Conservation (phyloP, 1,139 yeast genomes). For the Sugiyamaella neomexicana region DNA sequence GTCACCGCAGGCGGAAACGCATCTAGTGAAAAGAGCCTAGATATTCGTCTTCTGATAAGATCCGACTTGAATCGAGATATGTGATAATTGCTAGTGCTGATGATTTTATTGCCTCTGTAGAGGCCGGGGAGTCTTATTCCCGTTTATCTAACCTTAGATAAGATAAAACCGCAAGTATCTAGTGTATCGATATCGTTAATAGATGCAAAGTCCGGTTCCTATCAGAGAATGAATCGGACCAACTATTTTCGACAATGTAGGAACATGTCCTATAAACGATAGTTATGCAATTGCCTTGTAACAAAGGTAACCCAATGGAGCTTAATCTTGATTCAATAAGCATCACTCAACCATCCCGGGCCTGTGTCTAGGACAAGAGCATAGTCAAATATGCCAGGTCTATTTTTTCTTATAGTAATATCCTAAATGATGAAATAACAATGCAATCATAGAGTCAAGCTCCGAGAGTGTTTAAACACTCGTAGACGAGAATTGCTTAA, state of each 20-base stretch:
- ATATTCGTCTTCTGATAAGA: slow-evolving; percentile 7
- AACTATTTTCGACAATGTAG: slow-evolving; percentile 60
- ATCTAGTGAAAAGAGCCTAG: slow-evolving; percentile 40
- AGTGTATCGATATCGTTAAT: slow-evolving; percentile 9
- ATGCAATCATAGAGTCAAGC: slow-evolving; percentile 93
- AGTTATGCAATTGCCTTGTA: slow-evolving; percentile 70
- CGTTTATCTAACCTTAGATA: slow-evolving; percentile 9
- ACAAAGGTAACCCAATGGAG: slow-evolving; percentile 78
- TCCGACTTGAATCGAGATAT: slow-evolving; percentile 36
- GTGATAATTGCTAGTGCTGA: slow-evolving; percentile 39
- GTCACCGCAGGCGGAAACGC: slow-evolving; percentile 68
- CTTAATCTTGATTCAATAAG: slow-evolving; percentile 54
- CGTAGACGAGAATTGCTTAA: slow-evolving; percentile 53
- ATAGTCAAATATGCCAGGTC: slow-evolving; percentile 75
- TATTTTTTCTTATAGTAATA: slow-evolving; percentile 21
- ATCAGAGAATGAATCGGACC: slow-evolving; percentile 22
- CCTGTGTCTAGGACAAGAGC: slow-evolving; percentile 46
- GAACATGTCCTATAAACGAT: slow-evolving; percentile 55
- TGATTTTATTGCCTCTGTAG: slow-evolving; percentile 23
- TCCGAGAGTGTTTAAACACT: slow-evolving; percentile 52
- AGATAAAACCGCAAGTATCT: slow-evolving; percentile 17
- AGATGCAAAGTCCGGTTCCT: slow-evolving; percentile 18
- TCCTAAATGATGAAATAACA: slow-evolving; percentile 67
- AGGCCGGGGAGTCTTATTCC: slow-evolving; percentile 18
- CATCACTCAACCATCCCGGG: slow-evolving; percentile 31